These are phyloP conservation scores for Chrysanthemum makinoi DNA, from an alignment of 129 eudicot genomes.

Conservation along the genomic window DNA sequence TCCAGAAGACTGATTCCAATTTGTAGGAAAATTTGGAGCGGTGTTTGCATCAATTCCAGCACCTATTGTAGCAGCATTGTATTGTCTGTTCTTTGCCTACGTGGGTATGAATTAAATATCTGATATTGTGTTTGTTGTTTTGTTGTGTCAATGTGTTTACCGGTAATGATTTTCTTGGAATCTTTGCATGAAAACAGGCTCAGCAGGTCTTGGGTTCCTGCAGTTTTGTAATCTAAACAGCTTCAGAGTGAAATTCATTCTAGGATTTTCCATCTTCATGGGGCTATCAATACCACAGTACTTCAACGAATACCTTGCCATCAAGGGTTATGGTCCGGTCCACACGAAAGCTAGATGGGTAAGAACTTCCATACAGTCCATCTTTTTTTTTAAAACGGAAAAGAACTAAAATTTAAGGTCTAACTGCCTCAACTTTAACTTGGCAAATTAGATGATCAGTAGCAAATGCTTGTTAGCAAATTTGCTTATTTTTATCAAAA, in stretches of 20 bases:
- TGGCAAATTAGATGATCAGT: too few species aligned
- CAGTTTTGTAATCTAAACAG: slow-evolving; percentile 95
- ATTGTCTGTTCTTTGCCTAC: slow-evolving; percentile 84
- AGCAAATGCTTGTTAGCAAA: not conserved
- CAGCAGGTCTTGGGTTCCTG: slow-evolving; percentile 80
- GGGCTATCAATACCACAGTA: slow-evolving; percentile 92
- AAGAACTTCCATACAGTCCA: slow-evolving; percentile 17
- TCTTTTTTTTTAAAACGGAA: not conserved
- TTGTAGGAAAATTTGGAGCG: slow-evolving; percentile 91
- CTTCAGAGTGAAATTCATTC: slow-evolving; percentile 83
- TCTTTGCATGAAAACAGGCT: slow-evolving; percentile 43
- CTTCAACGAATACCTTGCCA: slow-evolving; percentile 74
- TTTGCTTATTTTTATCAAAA: not conserved
- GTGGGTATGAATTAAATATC: slow-evolving; percentile 55
- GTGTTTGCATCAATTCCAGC: slow-evolving; percentile 94
- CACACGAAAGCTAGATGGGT: slow-evolving; percentile 95
- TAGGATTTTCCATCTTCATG: slow-evolving; percentile 89
- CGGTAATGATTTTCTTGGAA: not conserved
- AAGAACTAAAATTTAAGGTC: too few species aligned
- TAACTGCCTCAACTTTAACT: too few species aligned
- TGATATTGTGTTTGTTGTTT: not conserved
- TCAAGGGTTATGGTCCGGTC: slow-evolving; percentile 73
- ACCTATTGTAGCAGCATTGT: slow-evolving; percentile 88
- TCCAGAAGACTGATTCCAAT: not conserved
- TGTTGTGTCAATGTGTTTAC: not conserved